Evolutionary conservation across 169 alveolate genomes (phyloP), one percentile per base, ranked within the genome.

Genomic region (Eimeria sp.): DNA sequence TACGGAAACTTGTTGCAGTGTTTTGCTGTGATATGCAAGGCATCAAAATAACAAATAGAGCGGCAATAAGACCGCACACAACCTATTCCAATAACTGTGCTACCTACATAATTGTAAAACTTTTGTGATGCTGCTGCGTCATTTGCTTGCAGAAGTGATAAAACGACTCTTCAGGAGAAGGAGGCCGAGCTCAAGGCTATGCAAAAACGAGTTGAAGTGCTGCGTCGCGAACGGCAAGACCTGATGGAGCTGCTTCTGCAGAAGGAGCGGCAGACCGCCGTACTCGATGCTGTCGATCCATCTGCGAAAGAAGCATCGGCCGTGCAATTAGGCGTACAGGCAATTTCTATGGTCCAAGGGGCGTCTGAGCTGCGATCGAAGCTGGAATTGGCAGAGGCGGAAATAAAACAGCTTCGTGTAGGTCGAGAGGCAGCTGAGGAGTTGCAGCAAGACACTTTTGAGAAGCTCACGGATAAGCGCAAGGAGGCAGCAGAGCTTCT

Each of bases 401-500:
- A 91, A 33, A 46, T 91, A 4, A 78, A 82, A 25, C 54, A 88
- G 30, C 83, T 78, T 9, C 64, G 89, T n/a, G 91, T 60, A 78
- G 95, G 78, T 8, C 88, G 88, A 25, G 74, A 33, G 58, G 90
- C 82, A 2, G 71, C 90, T 8, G 95, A 77, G 14, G 88, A 58
- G 56, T 54, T 91, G 54, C 90, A 76, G 68, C 90, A 91, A 18
- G 91, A 91, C 25, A 91, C 95, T 16, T 78, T 91, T 49, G 82
- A 78, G 20, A 91, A 91, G 60, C 95, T 91, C 72, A 78, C 90
- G 25, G 95, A 91, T 64, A 91, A 91, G 82, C 95, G 95, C 60
- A 37, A 52, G 49, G 95, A 91, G 60, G 95, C 95, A 43, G 95
- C 95, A 40, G 95, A 83, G 71, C 95, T 91, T 33, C 85, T 91